Conservation (phyloP, 1,139 yeast genomes). For the Scheffersomyces cryptocercus region DNA sequence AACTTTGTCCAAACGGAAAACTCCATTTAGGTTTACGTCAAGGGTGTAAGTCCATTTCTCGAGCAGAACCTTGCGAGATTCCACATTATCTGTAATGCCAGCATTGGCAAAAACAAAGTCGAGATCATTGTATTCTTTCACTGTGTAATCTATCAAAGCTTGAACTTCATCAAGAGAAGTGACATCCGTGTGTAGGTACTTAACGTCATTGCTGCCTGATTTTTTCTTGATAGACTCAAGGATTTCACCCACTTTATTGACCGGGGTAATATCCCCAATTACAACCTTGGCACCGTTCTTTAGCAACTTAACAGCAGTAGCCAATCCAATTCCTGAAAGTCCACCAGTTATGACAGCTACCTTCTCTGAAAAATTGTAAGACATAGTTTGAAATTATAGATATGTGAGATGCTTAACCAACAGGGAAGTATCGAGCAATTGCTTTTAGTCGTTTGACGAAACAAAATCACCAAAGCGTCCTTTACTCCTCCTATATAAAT, state of each 20-base stretch:
- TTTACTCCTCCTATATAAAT: no score
- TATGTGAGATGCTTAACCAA: no score
- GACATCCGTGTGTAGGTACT: neutral
- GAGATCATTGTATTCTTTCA: neutral
- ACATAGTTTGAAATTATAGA: neutral
- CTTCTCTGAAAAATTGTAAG: constrained; percentile 8
- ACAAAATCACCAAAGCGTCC: no score
- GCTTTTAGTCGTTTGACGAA: no score
- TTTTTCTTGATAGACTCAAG: neutral
- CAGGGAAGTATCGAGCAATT: no score
- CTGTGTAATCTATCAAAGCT: neutral
- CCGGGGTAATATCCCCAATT: constrained; percentile 15
- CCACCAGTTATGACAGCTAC: constrained; percentile 30
- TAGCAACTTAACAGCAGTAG: constrained; percentile 21
- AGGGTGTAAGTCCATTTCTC: neutral
- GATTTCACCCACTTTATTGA: neutral
- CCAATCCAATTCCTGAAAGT: constrained; percentile 27
- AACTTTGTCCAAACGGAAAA: neutral
- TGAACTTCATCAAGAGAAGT: neutral
- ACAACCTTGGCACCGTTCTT: constrained; percentile 9
- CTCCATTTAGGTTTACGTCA: neutral
- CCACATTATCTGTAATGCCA: neutral
- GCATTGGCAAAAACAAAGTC: neutral
- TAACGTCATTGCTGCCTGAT: neutral
- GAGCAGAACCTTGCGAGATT: neutral